A percentile compares a stretch with the other conserved stretches of the same genome.
phyloP scores from a whole-genome alignment of 1,284 basidiomycete species.

The Xerocomus amazonicus region DNA sequence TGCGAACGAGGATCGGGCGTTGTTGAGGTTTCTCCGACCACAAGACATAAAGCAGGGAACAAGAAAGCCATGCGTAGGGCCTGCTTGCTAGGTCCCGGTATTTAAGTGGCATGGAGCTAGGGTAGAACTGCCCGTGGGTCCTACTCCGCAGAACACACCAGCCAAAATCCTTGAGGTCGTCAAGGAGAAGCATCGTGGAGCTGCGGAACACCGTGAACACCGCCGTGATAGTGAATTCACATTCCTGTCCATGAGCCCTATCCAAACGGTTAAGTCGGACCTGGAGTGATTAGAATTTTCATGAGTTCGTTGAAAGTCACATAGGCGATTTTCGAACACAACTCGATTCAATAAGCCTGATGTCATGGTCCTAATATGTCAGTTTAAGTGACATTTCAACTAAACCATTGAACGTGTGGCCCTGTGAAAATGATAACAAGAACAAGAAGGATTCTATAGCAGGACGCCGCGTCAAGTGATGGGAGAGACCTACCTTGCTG shows the following conservation, averaged over 20 bases:
- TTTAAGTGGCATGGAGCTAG: conserved; percentile 28
- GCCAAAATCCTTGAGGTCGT: conserved; percentile 18
- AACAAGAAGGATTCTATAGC: too few species aligned
- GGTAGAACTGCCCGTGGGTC: conserved; percentile 17
- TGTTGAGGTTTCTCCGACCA: conserved; percentile 29
- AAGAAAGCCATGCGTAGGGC: conserved; percentile 38
- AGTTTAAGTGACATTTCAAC: too few species aligned
- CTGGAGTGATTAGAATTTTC: too few species aligned
- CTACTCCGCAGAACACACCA: conserved; percentile 19
- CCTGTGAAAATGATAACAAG: too few species aligned
- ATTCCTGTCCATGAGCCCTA: conserved; percentile 3
- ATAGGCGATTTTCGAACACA: too few species aligned
- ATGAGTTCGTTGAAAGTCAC: too few species aligned
- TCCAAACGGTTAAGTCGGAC: background rate
- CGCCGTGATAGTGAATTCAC: conserved; percentile 17
- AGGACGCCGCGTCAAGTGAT: too few species aligned
- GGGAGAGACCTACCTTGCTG: too few species aligned
- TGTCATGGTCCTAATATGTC: too few species aligned
- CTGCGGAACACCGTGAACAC: conserved; percentile 23
- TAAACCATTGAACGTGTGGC: too few species aligned
- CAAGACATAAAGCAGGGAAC: conserved; percentile 36
- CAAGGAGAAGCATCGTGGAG: conserved; percentile 20
- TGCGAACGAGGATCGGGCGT: conserved; percentile 31
- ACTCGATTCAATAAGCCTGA: too few species aligned
- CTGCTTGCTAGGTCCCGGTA: conserved; percentile 29